phyloP scores from a whole-genome alignment of 345 rosid species.

The Crucihimalaya himalaica region DNA sequence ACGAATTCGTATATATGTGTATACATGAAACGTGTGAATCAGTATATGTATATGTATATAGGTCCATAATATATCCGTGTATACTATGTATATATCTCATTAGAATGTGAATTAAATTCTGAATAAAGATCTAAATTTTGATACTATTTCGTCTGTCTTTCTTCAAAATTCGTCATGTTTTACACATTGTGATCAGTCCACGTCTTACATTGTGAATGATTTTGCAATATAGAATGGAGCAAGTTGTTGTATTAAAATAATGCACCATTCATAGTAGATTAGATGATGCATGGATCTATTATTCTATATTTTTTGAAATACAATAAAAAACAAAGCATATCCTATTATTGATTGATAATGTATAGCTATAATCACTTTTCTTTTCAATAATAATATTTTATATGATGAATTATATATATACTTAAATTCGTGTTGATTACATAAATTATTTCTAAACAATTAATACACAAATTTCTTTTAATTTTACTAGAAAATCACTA shows the following conservation, averaged over 20 bases:
- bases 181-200: not conserved
- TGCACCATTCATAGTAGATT: not conserved
- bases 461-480: not conserved
- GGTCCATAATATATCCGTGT: not conserved
- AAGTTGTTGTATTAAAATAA: not conserved
- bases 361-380: not conserved
- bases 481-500: not conserved
- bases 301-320: not conserved
- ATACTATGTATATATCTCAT: not conserved
- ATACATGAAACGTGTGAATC: not conserved
- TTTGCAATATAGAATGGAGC: not conserved
- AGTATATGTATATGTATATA: not conserved
- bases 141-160: too few relatives aligned
- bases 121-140: too few relatives aligned
- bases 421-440: not conserved
- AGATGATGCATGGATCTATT: constrained; percentile 21
- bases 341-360: too few relatives aligned
- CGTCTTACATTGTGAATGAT: not conserved
- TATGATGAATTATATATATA: not conserved
- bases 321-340: not conserved
- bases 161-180: not conserved
- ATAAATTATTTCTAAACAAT: constrained; percentile 6
- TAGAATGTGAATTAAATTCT: too few relatives aligned
- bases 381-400: not conserved
- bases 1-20: not conserved